Evolutionary conservation across 148 eudicot genomes (phyloP).

Genomic region (Rheum nobile): DNA sequence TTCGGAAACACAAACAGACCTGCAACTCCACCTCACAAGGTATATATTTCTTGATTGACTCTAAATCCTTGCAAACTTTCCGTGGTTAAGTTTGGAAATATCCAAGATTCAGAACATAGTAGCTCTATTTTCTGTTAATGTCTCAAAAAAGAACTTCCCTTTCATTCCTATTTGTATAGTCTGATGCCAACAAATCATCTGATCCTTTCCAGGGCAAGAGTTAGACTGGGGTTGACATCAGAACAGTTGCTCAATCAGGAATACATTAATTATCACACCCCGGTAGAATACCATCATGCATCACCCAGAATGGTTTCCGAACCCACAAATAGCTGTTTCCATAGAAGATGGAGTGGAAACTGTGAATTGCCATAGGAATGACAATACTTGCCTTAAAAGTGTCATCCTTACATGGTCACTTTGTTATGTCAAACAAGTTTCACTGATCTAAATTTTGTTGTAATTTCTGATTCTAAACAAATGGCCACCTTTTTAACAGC

Average conservation of each 20-base stretch:
- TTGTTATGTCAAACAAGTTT: not conserved
- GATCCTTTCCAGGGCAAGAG: slow-evolving; percentile 1
- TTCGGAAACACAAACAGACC: slow-evolving; percentile 53
- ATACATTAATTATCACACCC: not conserved
- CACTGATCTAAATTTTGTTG: not conserved
- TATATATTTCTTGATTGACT: slow-evolving; percentile 12
- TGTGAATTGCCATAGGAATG: not conserved
- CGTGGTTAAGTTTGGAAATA: not conserved
- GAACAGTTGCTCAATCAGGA: not conserved
- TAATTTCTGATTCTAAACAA: slow-evolving; percentile 2
- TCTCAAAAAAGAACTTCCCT: not conserved
- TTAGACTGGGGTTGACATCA: not conserved
- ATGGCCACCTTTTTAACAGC: not conserved
- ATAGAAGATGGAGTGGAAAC: not conserved
- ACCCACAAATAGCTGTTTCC: not conserved
- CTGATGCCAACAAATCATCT: not conserved
- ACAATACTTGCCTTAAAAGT: not conserved
- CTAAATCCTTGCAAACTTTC: not conserved
- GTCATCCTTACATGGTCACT: slow-evolving; percentile 2
- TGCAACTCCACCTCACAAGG: slow-evolving; percentile 70
- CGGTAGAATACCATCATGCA: not conserved
- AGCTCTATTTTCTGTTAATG: not conserved
- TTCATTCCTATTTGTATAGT: not conserved
- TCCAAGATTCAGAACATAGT: not conserved
- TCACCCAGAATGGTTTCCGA: slow-evolving; percentile 2